phyloP scores from a whole-genome alignment of 2,329 filamentous ascomycete genomes.

The Ophiostoma australiae region DNA sequence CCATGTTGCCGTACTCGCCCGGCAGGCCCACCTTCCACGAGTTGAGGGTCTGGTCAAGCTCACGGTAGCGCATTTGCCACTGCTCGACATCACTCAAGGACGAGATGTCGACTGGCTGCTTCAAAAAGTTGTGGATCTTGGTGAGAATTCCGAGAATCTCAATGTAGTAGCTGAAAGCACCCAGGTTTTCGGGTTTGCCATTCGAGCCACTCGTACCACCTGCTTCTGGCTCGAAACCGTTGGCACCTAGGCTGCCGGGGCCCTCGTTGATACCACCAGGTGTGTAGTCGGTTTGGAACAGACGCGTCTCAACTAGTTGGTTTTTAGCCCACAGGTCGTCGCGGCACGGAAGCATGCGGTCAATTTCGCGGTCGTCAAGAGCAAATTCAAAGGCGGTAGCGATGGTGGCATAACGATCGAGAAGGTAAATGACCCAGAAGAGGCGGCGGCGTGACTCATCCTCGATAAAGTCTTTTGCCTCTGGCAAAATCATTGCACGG shows the following conservation, averaged over 20 bases:
- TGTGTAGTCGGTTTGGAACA: constrained; percentile 59
- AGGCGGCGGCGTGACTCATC: constrained; percentile 79
- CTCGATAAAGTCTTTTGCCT: constrained; percentile 79
- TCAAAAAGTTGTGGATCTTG: constrained; percentile 81
- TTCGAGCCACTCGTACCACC: constrained; percentile 9
- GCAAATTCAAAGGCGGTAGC: constrained; percentile 91
- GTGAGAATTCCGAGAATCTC: constrained; percentile 84
- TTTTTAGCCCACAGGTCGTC: constrained; percentile 84
- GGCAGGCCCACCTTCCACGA: constrained; percentile 82
- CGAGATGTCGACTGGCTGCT: constrained; percentile 83
- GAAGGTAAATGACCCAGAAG: constrained; percentile 91
- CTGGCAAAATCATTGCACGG: constrained; percentile 76
- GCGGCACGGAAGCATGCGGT: constrained; percentile 77
- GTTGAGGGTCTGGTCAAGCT: constrained; percentile 73
- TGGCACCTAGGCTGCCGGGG: constrained; percentile 22
- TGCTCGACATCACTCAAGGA: constrained; percentile 77
- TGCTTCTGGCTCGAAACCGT: constrained; percentile 23
- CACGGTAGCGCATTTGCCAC: constrained; percentile 83
- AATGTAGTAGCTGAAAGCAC: constrained; percentile 84
- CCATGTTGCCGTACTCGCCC: constrained; percentile 77
- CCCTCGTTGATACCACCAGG: constrained; percentile 21
- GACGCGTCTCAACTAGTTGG: constrained; percentile 75
- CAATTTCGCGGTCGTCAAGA: constrained; percentile 82
- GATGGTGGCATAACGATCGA: constrained; percentile 86
- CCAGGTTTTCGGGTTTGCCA: constrained; percentile 66